These are phyloP conservation scores for Candida methanosorbosa DNA, from an alignment of 805 yeast genomes.

Conservation along the genomic window DNA sequence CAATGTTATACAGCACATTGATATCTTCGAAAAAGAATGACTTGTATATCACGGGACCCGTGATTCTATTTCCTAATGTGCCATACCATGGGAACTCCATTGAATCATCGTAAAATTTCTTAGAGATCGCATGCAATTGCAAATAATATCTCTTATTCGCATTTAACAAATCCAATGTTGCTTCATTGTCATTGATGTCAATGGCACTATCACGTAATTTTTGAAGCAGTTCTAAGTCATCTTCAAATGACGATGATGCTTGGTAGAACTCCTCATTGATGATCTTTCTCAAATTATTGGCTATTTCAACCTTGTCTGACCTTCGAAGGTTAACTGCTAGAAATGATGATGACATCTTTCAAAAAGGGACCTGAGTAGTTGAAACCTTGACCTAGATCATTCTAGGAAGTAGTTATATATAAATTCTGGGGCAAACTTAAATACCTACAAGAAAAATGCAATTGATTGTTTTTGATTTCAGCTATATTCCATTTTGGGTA, in stretches of 20 bases:
- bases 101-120: constrained; percentile 58
- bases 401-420: no score
- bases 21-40: constrained; percentile 53
- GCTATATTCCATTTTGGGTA: no score
- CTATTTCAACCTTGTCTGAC: constrained; percentile 26
- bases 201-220: constrained; percentile 34
- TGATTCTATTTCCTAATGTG: constrained; percentile 48
- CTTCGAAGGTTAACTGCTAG: constrained; percentile 27
- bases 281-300: constrained; percentile 20
- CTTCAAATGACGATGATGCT: constrained; percentile 19
- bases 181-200: constrained; percentile 17
- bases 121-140: constrained; percentile 32
- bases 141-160: constrained; percentile 37
- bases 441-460: no score
- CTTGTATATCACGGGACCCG: constrained; percentile 34
- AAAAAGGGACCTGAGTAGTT: no score
- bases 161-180: constrained; percentile 25
- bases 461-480: no score
- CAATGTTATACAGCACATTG: constrained; percentile 64
- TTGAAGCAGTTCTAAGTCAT: constrained; percentile 30
- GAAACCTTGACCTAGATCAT: no score
- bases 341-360: no score
- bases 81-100: constrained; percentile 67
- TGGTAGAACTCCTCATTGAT: constrained; percentile 34
- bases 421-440: no score